phyloP scores from a whole-genome alignment of 257 asterid species.

The Rhazya stricta region DNA sequence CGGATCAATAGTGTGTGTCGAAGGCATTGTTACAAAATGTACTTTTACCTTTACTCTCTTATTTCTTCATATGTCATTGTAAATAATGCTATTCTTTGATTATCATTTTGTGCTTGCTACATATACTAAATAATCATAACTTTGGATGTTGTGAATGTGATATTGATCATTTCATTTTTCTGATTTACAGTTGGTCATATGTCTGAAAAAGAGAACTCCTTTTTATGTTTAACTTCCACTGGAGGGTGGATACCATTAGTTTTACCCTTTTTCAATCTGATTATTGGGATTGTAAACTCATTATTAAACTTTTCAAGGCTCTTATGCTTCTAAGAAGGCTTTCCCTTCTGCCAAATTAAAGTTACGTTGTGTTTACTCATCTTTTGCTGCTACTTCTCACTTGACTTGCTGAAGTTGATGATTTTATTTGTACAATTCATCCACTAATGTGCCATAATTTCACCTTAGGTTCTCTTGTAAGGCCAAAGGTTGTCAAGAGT shows the following conservation, averaged over 20 bases:
- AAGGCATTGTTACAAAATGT: slow-evolving; percentile 96
- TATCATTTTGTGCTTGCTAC: neutral
- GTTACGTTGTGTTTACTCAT: neutral
- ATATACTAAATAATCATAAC: neutral
- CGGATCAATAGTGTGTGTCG: slow-evolving; percentile 91
- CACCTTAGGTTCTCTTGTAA: slow-evolving; percentile 81
- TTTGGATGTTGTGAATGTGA: neutral
- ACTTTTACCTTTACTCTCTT: slow-evolving; percentile 6
- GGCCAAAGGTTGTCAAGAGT: slow-evolving; percentile 98
- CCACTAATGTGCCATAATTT: slow-evolving; percentile 7
- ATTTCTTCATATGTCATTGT: neutral
- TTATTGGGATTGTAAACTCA: neutral
- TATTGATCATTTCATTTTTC: neutral
- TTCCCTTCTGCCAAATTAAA: neutral
- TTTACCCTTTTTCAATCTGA: neutral
- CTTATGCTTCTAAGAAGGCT: neutral
- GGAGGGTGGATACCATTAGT: neutral
- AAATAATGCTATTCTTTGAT: neutral
- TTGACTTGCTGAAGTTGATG: slow-evolving; percentile 13
- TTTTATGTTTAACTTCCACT: neutral
- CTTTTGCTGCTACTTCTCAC: neutral
- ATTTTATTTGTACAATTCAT: slow-evolving; percentile 5
- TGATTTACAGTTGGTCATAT: neutral
- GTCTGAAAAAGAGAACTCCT: neutral
- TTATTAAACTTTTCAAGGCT: neutral